phyloP scores from a whole-genome alignment of 2,329 filamentous ascomycete species.

The Cytospora paraplurivora region DNA sequence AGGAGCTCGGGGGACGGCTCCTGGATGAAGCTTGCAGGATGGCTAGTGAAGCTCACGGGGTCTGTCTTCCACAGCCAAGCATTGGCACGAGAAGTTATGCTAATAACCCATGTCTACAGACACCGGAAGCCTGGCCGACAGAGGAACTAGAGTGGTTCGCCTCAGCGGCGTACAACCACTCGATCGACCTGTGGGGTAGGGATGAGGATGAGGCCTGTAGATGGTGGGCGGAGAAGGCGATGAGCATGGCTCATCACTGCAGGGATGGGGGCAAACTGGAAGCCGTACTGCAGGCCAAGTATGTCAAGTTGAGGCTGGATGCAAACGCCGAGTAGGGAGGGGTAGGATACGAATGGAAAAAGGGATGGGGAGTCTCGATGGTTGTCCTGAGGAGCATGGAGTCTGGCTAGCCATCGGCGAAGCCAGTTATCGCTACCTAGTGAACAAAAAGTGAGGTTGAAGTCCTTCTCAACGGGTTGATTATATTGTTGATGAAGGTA shows the following conservation, averaged over 20 bases:
- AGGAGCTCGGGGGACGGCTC: constrained; percentile 58
- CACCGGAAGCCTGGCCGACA: constrained; percentile 53
- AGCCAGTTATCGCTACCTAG: too few relatives aligned
- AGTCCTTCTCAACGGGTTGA: too few relatives aligned
- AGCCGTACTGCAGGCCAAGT: constrained; percentile 46
- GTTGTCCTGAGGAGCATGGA: neutral
- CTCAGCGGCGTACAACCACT: constrained; percentile 68
- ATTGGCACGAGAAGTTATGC: constrained; percentile 25
- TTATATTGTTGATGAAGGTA: too few relatives aligned
- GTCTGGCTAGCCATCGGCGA: too few relatives aligned
- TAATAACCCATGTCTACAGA: constrained; percentile 13
- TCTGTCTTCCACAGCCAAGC: constrained; percentile 42
- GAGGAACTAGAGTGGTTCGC: constrained; percentile 78
- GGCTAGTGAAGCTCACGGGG: constrained; percentile 52
- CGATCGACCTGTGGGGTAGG: constrained; percentile 63
- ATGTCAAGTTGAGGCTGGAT: constrained; percentile 43
- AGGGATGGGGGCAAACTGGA: constrained; percentile 55
- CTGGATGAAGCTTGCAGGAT: constrained; percentile 64
- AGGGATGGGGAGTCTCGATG: neutral
- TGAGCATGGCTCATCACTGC: constrained; percentile 61
- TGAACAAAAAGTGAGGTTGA: too few relatives aligned
- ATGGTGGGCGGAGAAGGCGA: constrained; percentile 64
- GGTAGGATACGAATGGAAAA: neutral
- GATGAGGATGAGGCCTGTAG: constrained; percentile 57
- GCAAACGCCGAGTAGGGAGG: constrained; percentile 4